Evolutionary conservation across 2,329 filamentous ascomycete species (phyloP), one percentile per base, ranked within the genome.

Genomic region (Lasiodiplodia hormozganensis): DNA sequence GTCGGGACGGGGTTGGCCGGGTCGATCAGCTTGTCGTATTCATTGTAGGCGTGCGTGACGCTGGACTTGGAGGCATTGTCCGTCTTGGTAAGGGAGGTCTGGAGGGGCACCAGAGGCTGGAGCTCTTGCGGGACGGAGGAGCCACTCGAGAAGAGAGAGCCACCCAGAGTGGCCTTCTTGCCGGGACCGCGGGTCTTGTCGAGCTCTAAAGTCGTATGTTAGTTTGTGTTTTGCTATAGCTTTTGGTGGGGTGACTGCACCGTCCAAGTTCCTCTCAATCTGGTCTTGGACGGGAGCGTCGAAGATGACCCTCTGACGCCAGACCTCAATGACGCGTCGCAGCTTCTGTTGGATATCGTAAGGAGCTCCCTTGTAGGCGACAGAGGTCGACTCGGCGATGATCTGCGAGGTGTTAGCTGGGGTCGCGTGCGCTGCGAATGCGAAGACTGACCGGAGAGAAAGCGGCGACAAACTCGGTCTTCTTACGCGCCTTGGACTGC

Each of bases 401-500:
- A 97, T 85, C 85, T 86, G 58, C 16, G 21, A n/a, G 54, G 56
- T 18, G 38, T 49, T 49, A 68, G 54, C 49, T 51, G 18, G 38
- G 47, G 34, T 49, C 28, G 40, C 36, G 21, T 51, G 14, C 54
- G 31, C 52, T 57, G 34, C 34, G n/a, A n/a, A 31, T 18, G 40
- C 10, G 54, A n/a, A 21, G 11, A 79, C 80, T 71, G 70, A 86
- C 87, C 4, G 96, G 94, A 56, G 95, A 91, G 80, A 97, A 98
- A 8, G 96, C 95, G 70, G 91, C 87, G 16, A 97, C 87, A 74
- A 99, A 99, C 74, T 99, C 96, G 65, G 94, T 90, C 80, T 97
- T 97, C 71, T 92, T 90, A 43, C 95, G 90, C 58, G 93, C 95
- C 80, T 96, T 97, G 28, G 94, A 97, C 77, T 98, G 96, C 78